Base-by-base conservation (phyloP, 805 yeast genomes). In the Geotrichum ghanense region DNA sequence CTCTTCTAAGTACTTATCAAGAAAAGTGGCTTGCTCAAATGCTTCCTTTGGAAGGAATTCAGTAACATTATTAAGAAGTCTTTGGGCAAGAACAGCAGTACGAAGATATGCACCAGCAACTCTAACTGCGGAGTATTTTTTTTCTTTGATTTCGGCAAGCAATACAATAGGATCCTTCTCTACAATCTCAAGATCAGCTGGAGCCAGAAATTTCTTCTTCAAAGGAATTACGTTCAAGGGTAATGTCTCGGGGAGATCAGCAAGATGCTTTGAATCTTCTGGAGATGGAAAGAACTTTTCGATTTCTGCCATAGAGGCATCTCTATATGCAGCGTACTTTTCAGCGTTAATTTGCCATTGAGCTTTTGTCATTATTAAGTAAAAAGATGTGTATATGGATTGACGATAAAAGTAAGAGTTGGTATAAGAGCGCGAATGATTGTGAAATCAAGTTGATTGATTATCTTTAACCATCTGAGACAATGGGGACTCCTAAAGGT, bases 11-110 rank as follows among this genome's bases (percentile, higher is more conserved):
- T 72, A 70, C 16, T 68, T 72, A 56, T 81, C 87, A 51, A 78
- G 64, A 47, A 60, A 67, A 54, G 71, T 61, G 3, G 86, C 86
- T 51, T 70, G 66, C 45, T 66, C 65, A 47, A 49, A 44, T 14
- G 54, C 54, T 41, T 51, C 54, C 2, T 22, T 17, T 10, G 55
- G 53, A 14, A 51, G 49, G 27, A 51, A 39, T 26, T 73, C 73
- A 61, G 66, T 56, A 12, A 75, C 76, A 52, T 72, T 68, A 52
- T 73, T 72, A 46, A 82, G 75, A 55, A 78, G 69, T 52, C 76
- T 78, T 48, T 79, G 79, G 2, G 78, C 74, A 45, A 79, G 67
- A 12, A 74, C 70, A 2, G 81, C 78, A 39, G 80, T 66, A 48
- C 74, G 74, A 34, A 75, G 76, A 53, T 66, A 77, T 0, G 81